Conservation (phyloP, 176 grass and related monocot genomes). For the Dactylis glomerata region DNA sequence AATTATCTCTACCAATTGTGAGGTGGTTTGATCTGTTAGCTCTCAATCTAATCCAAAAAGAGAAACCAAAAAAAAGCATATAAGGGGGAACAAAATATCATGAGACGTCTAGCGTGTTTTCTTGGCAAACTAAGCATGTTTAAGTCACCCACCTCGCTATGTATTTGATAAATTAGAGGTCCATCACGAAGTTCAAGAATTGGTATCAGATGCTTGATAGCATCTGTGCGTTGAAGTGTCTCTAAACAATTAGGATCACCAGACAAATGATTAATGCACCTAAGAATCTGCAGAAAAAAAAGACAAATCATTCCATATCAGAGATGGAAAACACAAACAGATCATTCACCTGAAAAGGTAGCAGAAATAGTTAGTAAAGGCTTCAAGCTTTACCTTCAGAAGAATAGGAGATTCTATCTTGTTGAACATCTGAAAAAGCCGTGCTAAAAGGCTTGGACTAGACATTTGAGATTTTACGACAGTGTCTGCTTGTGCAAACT, state of each 20-base stretch:
- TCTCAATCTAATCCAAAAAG: neutral
- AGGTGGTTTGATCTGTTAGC: neutral
- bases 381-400: conserved; percentile 66
- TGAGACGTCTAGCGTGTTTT: neutral
- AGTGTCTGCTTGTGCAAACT: conserved; percentile 90
- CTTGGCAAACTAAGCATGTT: conserved; percentile 1
- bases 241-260: conserved; percentile 97
- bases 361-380: conserved; percentile 12
- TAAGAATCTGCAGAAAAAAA: conserved; percentile 70
- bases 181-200: conserved; percentile 95
- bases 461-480: conserved; percentile 89
- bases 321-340: conserved; percentile 13
- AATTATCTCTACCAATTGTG: neutral
- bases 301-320: conserved; percentile 8
- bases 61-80: neutral
- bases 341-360: conserved; percentile 25
- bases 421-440: conserved; percentile 99
- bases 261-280: conserved; percentile 97
- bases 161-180: conserved; percentile 87
- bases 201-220: conserved; percentile 97
- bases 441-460: conserved; percentile 71
- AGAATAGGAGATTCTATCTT: conserved; percentile 95
- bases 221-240: conserved; percentile 93
- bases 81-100: neutral
- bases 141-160: conserved; percentile 59